phyloP scores from a whole-genome alignment of 345 rosid genomes.

The Hibiscus trionum region DNA sequence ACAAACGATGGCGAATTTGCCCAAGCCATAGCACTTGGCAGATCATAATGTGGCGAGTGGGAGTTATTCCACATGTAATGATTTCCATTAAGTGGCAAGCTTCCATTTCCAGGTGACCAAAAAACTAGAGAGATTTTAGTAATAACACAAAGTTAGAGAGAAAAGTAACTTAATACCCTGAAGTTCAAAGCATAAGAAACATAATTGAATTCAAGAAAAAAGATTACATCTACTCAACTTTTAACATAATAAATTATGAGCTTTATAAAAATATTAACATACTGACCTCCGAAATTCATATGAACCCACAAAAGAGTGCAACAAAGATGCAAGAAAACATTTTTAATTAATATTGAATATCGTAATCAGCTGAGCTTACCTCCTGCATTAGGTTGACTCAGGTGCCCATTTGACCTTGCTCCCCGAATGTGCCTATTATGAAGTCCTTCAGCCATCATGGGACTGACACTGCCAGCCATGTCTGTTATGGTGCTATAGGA shows the following conservation, averaged over 20 bases:
- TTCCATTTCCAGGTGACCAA: slow-evolving; percentile 69
- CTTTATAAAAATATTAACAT: not conserved
- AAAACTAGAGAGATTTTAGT: slow-evolving; percentile 30
- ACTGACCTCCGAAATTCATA: not conserved
- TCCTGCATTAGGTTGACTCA: slow-evolving; percentile 39
- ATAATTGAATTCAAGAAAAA: not conserved
- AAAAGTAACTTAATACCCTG: not conserved
- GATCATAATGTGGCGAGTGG: slow-evolving; percentile 54
- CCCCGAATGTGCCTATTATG: slow-evolving; percentile 41
- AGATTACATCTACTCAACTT: not conserved
- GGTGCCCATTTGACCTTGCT: slow-evolving; percentile 39
- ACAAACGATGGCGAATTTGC: slow-evolving; percentile 67
- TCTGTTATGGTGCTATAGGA: slow-evolving; percentile 34
- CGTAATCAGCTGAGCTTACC: slow-evolving; percentile 33
- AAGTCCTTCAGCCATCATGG: slow-evolving; percentile 45
- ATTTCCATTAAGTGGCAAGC: slow-evolving; percentile 45
- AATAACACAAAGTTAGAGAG: not conserved
- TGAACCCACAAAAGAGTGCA: not conserved
- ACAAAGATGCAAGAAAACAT: not conserved
- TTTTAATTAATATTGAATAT: slow-evolving; percentile 8
- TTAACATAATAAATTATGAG: not conserved
- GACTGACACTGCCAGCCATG: slow-evolving; percentile 35
- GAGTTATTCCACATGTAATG: slow-evolving; percentile 59
- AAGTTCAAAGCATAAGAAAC: not conserved
- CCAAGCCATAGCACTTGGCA: slow-evolving; percentile 62